Evolutionary conservation across 1,139 yeast genomes (phyloP), one percentile per base, ranked within the genome.

Genomic region (Yamadazyma triangularis): DNA sequence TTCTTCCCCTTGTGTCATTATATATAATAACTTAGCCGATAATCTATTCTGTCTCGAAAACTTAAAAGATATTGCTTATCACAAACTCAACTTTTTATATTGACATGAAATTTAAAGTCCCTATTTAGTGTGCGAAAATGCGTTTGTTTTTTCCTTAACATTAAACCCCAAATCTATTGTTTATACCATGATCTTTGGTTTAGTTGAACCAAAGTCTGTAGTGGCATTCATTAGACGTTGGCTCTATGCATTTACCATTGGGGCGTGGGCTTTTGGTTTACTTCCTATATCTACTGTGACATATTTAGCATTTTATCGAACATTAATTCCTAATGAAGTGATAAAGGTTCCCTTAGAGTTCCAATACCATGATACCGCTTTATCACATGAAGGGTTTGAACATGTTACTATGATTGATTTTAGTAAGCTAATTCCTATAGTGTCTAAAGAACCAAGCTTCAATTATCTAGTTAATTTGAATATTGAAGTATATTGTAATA

Each of bases 221-320:
- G 34, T 34, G 6, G 31, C 31, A 1, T 4, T 36, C 4, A 15
- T 33, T 2, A 22, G 51, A 29, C 32, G 44, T 25, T 49, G 56
- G 51, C 31, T 56, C 11, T 57, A 55, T 30, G 14, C 46, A 2
- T 15, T 40, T 8, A 38, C 49, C 4, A 30, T 52, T 4, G 15
- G 42, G 4, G 28, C 47, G 15, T 41, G 55, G 15, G 18, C 48
- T 20, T 38, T 42, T 4, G 33, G 53, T 1, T 38, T 58, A 12
- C 38, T 54, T 6, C 62, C 64, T 3, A 29, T 58, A 7, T 45
- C 63, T 9, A 29, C 53, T 3, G 24, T 56, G 13, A 45, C 60
- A 2, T 58, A 58, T 32, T 27, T 45, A 15, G 43, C 56, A 13
- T 58, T 58, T 33, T 57, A 54, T 32, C 35, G 41, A 15, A 36